phyloP scores from a whole-genome alignment of 805 yeast species.

The Brettanomyces anomalus region DNA sequence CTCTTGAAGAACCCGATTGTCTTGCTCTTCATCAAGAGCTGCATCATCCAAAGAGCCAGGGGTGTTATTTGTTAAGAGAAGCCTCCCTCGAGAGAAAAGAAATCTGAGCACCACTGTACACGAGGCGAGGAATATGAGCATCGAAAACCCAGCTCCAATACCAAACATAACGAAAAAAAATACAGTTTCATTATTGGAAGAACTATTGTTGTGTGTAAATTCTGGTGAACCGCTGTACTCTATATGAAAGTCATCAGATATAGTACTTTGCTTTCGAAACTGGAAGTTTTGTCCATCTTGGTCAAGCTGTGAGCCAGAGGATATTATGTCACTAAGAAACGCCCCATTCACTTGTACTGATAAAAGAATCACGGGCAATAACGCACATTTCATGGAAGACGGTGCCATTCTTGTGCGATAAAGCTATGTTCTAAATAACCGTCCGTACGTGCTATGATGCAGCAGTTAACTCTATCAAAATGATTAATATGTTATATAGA shows the following conservation, averaged over 20 bases:
- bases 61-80: slow-evolving; percentile 25
- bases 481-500: too few relatives aligned
- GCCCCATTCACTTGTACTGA: too few relatives aligned
- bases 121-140: slow-evolving; percentile 10
- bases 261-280: too few relatives aligned
- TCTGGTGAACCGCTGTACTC: neutral
- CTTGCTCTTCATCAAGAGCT: slow-evolving; percentile 50
- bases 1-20: slow-evolving; percentile 44
- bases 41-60: slow-evolving; percentile 62
- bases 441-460: too few relatives aligned
- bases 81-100: slow-evolving; percentile 8
- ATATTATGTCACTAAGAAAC: too few relatives aligned
- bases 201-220: neutral
- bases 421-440: too few relatives aligned
- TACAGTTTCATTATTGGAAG: neutral
- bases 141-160: slow-evolving; percentile 15
- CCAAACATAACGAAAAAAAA: slow-evolving; percentile 14
- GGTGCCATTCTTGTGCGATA: too few relatives aligned
- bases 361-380: too few relatives aligned
- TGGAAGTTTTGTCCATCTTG: too few relatives aligned
- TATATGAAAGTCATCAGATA: neutral
- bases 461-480: too few relatives aligned
- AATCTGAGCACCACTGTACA: slow-evolving; percentile 9
- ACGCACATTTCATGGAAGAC: too few relatives aligned
- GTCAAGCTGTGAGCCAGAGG: too few relatives aligned